Percentiles rank a stretch among this genome's conserved stretches.
phyloP scores from a whole-genome alignment of 1,284 basidiomycete genomes.

The Neonothopanus nambi region DNA sequence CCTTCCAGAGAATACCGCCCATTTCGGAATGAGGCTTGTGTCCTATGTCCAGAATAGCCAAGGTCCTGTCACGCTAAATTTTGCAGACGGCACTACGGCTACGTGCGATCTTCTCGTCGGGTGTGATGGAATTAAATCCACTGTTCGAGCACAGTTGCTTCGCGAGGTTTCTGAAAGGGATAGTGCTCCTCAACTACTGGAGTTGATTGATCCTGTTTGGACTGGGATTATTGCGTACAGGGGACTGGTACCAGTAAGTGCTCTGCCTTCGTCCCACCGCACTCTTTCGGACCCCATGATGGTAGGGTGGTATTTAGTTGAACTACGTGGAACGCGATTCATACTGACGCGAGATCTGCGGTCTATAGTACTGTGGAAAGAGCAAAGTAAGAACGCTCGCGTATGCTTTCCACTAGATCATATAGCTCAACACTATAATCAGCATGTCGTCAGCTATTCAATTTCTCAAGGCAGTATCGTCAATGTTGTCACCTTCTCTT shows the following conservation, averaged over 20 bases:
- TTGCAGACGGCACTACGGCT: slow-evolving; percentile 36
- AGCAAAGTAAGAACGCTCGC: slow-evolving; percentile 32
- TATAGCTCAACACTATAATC: background rate
- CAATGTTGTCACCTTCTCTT: slow-evolving; percentile 41
- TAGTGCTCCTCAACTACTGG: slow-evolving; percentile 22
- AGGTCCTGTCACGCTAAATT: slow-evolving; percentile 28
- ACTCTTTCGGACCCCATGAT: slow-evolving; percentile 35
- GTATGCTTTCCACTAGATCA: background rate
- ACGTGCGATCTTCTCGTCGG: slow-evolving; percentile 45
- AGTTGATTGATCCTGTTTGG: slow-evolving; percentile 37
- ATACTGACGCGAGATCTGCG: background rate
- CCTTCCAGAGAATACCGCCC: slow-evolving; percentile 38
- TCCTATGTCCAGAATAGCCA: slow-evolving; percentile 29
- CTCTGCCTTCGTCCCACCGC: slow-evolving; percentile 32
- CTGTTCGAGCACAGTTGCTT: slow-evolving; percentile 36
- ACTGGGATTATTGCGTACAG: slow-evolving; percentile 45
- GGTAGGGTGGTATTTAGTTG: slow-evolving; percentile 21
- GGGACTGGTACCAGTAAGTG: slow-evolving; percentile 32
- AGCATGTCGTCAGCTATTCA: slow-evolving; percentile 39
- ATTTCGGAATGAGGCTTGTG: slow-evolving; percentile 42
- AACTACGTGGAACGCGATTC: no score
- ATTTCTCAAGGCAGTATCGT: slow-evolving; percentile 34
- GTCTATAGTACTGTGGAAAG: slow-evolving; percentile 43
- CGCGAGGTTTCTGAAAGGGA: slow-evolving; percentile 22
- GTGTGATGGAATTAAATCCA: slow-evolving; percentile 45